Evolutionary conservation across 331 rosid genomes (phyloP), one percentile per base, ranked within the genome.

Genomic region (Pyracantha coccinea): DNA sequence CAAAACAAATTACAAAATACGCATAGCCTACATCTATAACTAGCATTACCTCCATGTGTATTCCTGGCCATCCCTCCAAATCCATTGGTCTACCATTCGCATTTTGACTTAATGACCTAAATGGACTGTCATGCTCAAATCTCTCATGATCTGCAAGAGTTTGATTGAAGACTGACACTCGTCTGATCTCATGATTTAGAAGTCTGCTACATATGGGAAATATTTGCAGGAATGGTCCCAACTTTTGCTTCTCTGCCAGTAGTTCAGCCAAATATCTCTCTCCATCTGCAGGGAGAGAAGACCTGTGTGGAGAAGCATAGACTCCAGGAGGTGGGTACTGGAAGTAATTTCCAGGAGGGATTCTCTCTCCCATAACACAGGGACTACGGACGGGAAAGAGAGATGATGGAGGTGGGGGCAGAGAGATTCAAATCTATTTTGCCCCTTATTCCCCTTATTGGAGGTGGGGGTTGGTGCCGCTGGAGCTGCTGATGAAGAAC

Each of bases 311-410:
- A 33, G 96, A 92, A 35, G 93, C 93, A 13, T 88, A 96, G 47
- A 89, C 78, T 27, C 81, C 87, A 55, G 93, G 91, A 80, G 97
- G 97, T 79, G 97, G 93, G 80, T 85, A 92, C 80, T 89, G 97
- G 78, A 92, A 92, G 88, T 86, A 89, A 84, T 92, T 89, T 58
- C 93, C 92, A 69, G 85, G 83, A 25, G 90, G 88, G 76, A 89
- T 91, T 85, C 97, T 89, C 81, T 91, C 97, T 73, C 92, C 94
- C 97, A 91, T 91, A 87, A 76, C 41, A 61, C 74, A 79, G 54
- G 61, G 52, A 62, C 83, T 78, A n/a, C 61, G 31, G 60, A 9
- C 8, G 25, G 44, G 66, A 66, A 54, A 54, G 35, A 60, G 63
- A 31, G 60, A 77, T 32, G 61, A 19, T 54, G 77, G 47, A 6